Conservation (phyloP, 2,329 filamentous ascomycete species). For the Aspergillus pseudoviridinutans region DNA sequence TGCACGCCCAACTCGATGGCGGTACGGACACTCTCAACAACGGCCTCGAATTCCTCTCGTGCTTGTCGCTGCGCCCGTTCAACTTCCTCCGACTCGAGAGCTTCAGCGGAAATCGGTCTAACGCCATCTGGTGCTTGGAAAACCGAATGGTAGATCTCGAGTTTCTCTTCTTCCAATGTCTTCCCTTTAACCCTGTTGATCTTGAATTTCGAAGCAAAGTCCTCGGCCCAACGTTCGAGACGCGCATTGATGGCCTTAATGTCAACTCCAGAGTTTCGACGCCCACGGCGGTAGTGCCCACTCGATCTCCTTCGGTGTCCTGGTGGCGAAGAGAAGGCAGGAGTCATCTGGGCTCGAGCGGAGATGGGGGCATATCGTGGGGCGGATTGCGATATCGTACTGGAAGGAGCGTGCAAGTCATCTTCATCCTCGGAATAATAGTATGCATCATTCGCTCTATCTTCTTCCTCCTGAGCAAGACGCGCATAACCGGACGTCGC, state of each 20-base stretch:
- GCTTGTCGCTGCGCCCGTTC: conserved; percentile 62
- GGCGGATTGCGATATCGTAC: conserved; percentile 52
- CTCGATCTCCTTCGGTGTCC: conserved; percentile 46
- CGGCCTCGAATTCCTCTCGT: conserved; percentile 75
- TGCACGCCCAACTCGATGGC: conserved; percentile 90
- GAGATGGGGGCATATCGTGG: conserved; percentile 61
- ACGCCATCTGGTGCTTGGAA: conserved; percentile 91
- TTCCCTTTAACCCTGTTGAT: conserved; percentile 71
- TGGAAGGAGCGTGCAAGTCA: conserved; percentile 51
- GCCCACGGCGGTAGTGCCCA: conserved; percentile 49
- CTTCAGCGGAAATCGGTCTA: conserved; percentile 71
- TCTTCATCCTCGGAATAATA: conserved; percentile 70
- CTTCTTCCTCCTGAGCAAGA: conserved; percentile 73
- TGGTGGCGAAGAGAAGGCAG: conserved; percentile 35
- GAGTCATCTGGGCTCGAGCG: conserved; percentile 46
- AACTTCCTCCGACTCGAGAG: conserved; percentile 57
- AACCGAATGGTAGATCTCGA: conserved; percentile 96
- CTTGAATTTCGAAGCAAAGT: conserved; percentile 97
- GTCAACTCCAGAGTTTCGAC: conserved; percentile 84
- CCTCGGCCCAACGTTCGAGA: conserved; percentile 93
- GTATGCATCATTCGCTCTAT: conserved; percentile 43
- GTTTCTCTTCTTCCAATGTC: conserved; percentile 71
- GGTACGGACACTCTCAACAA: conserved; percentile 82
- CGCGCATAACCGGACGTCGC: conserved; percentile 80
- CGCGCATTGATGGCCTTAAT: conserved; percentile 97